phyloP scores from a whole-genome alignment of 1,284 basidiomycete species.

The Cutaneotrichosporon mucoides region DNA sequence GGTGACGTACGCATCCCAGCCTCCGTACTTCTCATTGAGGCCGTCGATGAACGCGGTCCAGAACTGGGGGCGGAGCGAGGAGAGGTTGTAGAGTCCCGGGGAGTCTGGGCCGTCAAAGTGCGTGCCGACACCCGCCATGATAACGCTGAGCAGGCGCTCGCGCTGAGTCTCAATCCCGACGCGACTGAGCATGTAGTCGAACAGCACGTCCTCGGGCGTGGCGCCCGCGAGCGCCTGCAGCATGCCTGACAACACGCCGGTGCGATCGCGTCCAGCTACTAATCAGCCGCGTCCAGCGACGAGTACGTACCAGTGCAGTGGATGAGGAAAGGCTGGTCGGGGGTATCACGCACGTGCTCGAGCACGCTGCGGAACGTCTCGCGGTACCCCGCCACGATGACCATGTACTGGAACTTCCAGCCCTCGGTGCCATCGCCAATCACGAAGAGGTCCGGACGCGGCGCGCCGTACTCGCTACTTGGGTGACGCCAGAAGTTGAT shows the following conservation, averaged over 20 bases:
- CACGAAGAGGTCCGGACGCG: constrained; percentile 5
- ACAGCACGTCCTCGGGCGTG: background rate
- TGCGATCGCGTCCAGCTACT: constrained; percentile 16
- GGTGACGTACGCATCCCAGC: constrained; percentile 13
- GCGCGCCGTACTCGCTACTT: background rate
- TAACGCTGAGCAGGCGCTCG: constrained; percentile 3
- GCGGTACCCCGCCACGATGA: constrained; percentile 2
- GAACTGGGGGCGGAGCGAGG: constrained; percentile 8
- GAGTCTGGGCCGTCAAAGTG: constrained; percentile 1
- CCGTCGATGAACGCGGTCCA: constrained; percentile 5
- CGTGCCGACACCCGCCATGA: background rate
- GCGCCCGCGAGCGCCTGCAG: constrained; percentile 16
- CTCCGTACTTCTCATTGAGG: constrained; percentile 9
- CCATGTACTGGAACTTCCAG: constrained; percentile 8
- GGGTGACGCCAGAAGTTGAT: constrained; percentile 6
- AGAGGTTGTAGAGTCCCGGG: constrained; percentile 10
- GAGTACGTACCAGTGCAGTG: constrained; percentile 14
- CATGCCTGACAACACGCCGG: constrained; percentile 13
- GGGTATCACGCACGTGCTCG: constrained; percentile 10
- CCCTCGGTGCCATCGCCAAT: constrained; percentile 8
- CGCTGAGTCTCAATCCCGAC: constrained; percentile 18
- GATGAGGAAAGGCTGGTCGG: constrained; percentile 11
- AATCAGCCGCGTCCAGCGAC: background rate
- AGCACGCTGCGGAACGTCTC: constrained; percentile 10
- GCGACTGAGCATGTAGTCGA: constrained; percentile 19